Evolutionary conservation across 176 grass and related monocot genomes (phyloP).

Genomic region (Paspalum notatum): DNA sequence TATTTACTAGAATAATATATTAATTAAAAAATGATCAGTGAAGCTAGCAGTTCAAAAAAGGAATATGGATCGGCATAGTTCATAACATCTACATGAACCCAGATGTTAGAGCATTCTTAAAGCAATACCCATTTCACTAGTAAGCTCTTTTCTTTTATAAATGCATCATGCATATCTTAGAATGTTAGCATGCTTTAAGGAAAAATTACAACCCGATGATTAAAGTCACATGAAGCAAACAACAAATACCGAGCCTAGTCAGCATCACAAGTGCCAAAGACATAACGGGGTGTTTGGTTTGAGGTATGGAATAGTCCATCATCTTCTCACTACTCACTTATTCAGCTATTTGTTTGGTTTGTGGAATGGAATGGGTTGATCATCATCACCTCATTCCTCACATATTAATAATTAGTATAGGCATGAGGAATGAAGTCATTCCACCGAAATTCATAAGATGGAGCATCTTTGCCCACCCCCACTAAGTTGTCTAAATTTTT

Average conservation of each 20-base stretch:
- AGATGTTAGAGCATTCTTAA: slow-evolving; percentile 9
- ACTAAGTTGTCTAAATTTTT: no score
- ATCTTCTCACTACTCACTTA: no score
- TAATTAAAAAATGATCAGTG: background rate
- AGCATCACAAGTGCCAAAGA: no score
- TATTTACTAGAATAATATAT: slow-evolving; percentile 21
- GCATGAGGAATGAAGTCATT: no score
- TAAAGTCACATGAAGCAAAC: background rate
- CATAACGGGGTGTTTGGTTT: no score
- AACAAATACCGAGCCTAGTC: background rate
- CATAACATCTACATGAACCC: background rate
- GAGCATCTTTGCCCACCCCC: no score
- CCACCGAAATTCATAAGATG: no score
- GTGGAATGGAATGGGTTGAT: no score
- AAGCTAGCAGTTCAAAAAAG: background rate
- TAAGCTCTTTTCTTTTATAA: background rate
- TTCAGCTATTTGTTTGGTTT: no score
- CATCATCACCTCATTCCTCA: no score
- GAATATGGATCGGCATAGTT: background rate
- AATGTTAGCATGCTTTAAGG: slow-evolving; percentile 1
- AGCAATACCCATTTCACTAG: background rate
- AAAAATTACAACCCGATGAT: background rate
- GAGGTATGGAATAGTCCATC: no score
- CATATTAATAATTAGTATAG: no score
- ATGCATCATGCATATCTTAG: slow-evolving; percentile 25